Conservation (phyloP, 2,329 filamentous ascomycete genomes). For the Tolypocladium album region DNA sequence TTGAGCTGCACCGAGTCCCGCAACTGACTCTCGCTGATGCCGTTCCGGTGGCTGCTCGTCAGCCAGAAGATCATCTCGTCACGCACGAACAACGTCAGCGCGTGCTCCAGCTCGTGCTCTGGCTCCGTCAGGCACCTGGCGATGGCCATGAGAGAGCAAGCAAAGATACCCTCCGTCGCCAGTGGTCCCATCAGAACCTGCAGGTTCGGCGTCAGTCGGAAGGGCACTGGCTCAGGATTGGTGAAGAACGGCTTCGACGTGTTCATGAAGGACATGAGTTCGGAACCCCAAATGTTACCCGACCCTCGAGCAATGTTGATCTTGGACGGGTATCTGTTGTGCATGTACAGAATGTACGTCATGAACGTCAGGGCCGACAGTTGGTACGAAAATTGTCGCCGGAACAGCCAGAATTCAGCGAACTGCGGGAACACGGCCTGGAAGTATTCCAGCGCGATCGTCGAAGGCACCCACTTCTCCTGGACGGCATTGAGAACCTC, state of each 20-base stretch:
- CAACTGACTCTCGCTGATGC: constrained; percentile 51
- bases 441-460: constrained; percentile 80
- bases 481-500: constrained; percentile 95
- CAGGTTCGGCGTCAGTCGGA: constrained; percentile 92
- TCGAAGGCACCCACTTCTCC: constrained; percentile 81
- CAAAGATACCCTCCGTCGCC: constrained; percentile 91
- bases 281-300: constrained; percentile 93
- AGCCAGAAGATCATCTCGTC: constrained; percentile 99
- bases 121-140: constrained; percentile 88
- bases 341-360: constrained; percentile 97
- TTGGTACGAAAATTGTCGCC: constrained; percentile 92
- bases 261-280: constrained; percentile 86
- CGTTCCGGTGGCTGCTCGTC: constrained; percentile 59
- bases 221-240: constrained; percentile 91
- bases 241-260: constrained; percentile 78
- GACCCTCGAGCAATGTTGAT: constrained; percentile 79
- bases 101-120: constrained; percentile 83
- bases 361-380: constrained; percentile 93
- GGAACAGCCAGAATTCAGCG: constrained; percentile 97
- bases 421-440: constrained; percentile 78
- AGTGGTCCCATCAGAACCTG: constrained; percentile 94
- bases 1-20: constrained; percentile 76
- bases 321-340: constrained; percentile 91
- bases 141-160: constrained; percentile 92
- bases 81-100: constrained; percentile 85